Percentiles rank a stretch among this genome's conserved stretches.
These are phyloP conservation scores for Tulasnella sp. DNA, from an alignment of 768 basidiomycete species.

Conservation along the genomic window DNA sequence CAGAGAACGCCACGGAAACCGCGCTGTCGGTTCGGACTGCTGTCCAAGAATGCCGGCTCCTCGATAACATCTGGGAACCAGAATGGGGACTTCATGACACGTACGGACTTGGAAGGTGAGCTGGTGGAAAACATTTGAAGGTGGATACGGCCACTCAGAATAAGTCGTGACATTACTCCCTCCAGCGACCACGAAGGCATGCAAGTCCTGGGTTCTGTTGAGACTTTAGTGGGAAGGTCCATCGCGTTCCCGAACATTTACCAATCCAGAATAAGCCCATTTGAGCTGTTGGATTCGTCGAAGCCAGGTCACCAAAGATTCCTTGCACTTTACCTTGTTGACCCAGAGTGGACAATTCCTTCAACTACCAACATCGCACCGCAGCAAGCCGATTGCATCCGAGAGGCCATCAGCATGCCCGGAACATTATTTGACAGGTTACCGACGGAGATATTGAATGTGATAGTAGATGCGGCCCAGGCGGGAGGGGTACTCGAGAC, in stretches of 20 bases:
- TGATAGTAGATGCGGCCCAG: background rate
- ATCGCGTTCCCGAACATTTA: slow-evolving; percentile 58
- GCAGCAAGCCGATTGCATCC: slow-evolving; percentile 52
- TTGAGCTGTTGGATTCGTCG: slow-evolving; percentile 43
- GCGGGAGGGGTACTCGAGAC: no score
- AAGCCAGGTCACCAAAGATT: slow-evolving; percentile 46
- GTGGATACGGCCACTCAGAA: background rate
- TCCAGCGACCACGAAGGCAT: background rate
- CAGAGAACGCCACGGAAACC: slow-evolving; percentile 14
- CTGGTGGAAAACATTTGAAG: background rate
- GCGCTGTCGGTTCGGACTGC: slow-evolving; percentile 9
- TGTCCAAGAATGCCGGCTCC: slow-evolving; percentile 29
- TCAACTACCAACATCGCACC: slow-evolving; percentile 49
- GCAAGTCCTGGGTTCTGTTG: slow-evolving; percentile 46
- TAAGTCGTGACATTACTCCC: no score
- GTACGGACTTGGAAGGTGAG: background rate
- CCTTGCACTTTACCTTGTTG: slow-evolving; percentile 49
- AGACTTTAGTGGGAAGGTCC: slow-evolving; percentile 41
- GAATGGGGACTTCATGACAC: background rate
- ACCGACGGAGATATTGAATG: slow-evolving; percentile 13
- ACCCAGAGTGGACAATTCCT: slow-evolving; percentile 41
- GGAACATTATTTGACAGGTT: background rate
- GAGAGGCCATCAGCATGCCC: slow-evolving; percentile 36
- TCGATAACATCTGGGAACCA: slow-evolving; percentile 16
- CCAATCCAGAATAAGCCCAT: slow-evolving; percentile 46